These are phyloP conservation scores for Stephanodiscus triporus DNA, from an alignment of 108 stramenopile genomes.

Conservation along the genomic window DNA sequence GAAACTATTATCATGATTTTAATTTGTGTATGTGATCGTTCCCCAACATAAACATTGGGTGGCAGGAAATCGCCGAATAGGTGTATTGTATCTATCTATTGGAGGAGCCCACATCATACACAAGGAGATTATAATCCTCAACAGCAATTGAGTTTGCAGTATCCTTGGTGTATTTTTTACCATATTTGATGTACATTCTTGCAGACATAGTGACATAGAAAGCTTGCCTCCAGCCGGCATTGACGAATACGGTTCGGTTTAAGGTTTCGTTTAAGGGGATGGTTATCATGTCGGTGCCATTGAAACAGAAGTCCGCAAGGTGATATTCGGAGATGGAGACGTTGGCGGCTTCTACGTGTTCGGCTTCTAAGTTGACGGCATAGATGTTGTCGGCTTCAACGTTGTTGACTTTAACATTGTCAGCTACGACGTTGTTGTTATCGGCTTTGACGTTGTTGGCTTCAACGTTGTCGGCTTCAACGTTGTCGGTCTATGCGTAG, in stretches of 20 bases:
- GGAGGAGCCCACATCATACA: background rate
- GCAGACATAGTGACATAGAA: background rate
- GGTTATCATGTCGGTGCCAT: background rate
- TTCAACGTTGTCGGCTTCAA: no score
- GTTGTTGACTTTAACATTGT: no score
- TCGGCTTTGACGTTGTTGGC: no score
- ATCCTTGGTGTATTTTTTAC: background rate
- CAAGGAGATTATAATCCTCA: background rate
- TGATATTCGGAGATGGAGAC: background rate
- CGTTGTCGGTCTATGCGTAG: no score
- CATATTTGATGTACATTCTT: background rate
- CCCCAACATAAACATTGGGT: no score
- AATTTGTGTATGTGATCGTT: no score
- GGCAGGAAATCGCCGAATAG: background rate
- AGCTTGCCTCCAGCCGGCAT: background rate
- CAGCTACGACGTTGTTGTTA: no score
- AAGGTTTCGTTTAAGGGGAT: background rate
- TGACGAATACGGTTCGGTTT: background rate
- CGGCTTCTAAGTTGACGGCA: no score
- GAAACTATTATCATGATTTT: no score
- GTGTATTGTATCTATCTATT: no score
- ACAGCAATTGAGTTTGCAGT: background rate
- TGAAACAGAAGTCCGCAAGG: background rate
- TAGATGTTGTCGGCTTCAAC: no score
- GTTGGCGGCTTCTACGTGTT: no score